These are phyloP conservation scores for Linanthus parryae DNA, from an alignment of 148 eudicot genomes.

Conservation along the genomic window DNA sequence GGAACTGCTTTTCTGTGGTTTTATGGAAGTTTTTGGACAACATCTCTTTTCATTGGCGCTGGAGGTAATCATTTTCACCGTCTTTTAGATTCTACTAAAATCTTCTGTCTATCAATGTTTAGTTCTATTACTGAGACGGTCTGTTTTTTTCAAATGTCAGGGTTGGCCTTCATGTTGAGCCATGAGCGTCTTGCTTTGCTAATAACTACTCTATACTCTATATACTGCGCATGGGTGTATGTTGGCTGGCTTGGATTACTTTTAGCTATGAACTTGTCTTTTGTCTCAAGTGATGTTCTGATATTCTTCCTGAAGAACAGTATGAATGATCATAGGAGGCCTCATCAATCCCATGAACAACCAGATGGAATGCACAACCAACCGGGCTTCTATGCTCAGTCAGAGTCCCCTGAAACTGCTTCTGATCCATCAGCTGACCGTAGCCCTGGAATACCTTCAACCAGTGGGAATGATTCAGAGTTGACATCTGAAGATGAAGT, in stretches of 20 bases:
- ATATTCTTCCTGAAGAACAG: conserved; percentile 57
- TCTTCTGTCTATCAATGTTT: conserved; percentile 5
- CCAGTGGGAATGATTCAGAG: conserved; percentile 81
- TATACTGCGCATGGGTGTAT: conserved; percentile 77
- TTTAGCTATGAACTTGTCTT: conserved; percentile 68
- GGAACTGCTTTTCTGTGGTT: conserved; percentile 38
- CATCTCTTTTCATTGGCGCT: conserved; percentile 30
- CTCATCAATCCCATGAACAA: conserved; percentile 34
- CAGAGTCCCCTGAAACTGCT: conserved; percentile 37
- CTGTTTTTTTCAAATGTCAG: conserved; percentile 45
- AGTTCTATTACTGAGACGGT: conserved; percentile 2
- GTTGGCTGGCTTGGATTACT: conserved; percentile 82
- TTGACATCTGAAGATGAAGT: conserved; percentile 92
- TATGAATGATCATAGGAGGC: conserved; percentile 47
- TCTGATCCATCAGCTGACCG: conserved; percentile 50
- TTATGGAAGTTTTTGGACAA: conserved; percentile 58
- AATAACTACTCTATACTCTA: conserved; percentile 56
- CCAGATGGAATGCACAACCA: conserved; percentile 52
- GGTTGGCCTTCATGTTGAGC: conserved; percentile 52
- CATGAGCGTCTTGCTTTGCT: conserved; percentile 68
- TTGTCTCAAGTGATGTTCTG: conserved; percentile 79
- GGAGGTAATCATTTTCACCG: conserved; percentile 48
- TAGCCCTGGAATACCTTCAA: conserved; percentile 66
- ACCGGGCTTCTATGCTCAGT: conserved; percentile 31
- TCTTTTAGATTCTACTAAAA: background rate